Conservation (phyloP, 306 rosid genomes). For the peach (Prunus persica) region Prunus_persica_NCBIv2 NC_034010.1:28863001-28863500, state of each 20-base stretch:
- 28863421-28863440: neutral
- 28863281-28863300: slow-evolving; percentile 7
- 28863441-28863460: neutral
- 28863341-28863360: slow-evolving; percentile 9
- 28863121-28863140: slow-evolving; percentile 15
- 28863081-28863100: slow-evolving; percentile 39
- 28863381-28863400: neutral
- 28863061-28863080: slow-evolving; percentile 43
- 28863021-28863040: neutral
- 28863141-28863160: slow-evolving; percentile 4
- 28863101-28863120: slow-evolving; percentile 17
- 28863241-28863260: slow-evolving; percentile 7
- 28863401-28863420: slow-evolving; percentile 3
- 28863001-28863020: slow-evolving; percentile 3
- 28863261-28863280: slow-evolving; percentile 3
- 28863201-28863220: slow-evolving; percentile 1
- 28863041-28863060: slow-evolving; percentile 29
- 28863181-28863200: slow-evolving; percentile 11
- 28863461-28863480: neutral
- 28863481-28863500: neutral
- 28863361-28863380: neutral
- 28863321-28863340: slow-evolving; percentile 2
- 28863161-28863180: neutral
- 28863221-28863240: slow-evolving; percentile 9
- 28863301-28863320: slow-evolving; percentile 8